phyloP scores from a whole-genome alignment of 768 basidiomycete genomes.

The Rossbeevera mucosa region DNA sequence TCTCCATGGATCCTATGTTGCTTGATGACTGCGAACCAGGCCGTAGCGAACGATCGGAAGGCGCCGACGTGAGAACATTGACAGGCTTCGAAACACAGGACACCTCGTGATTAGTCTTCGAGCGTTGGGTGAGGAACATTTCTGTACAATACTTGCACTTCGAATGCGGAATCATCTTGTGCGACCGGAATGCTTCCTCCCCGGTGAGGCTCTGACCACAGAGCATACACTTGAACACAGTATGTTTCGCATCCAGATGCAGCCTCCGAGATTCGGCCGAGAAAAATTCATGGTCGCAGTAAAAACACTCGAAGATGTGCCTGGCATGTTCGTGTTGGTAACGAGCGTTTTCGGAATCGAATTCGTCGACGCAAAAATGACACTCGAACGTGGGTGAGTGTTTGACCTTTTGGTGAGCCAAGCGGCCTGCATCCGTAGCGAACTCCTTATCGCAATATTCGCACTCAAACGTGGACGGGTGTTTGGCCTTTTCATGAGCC shows the following conservation, averaged over 20 bases:
- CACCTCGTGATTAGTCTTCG: conserved; percentile 5
- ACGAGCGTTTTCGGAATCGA: conserved; percentile 1
- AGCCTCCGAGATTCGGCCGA: conserved; percentile 1
- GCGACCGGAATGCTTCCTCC: neutral
- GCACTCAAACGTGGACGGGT: conserved; percentile 9
- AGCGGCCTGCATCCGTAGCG: neutral
- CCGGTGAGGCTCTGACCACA: neutral
- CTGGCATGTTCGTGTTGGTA: conserved; percentile 9
- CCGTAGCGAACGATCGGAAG: neutral
- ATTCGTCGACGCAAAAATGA: conserved; percentile 5
- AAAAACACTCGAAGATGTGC: conserved; percentile 12
- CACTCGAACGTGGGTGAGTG: conserved; percentile 10
- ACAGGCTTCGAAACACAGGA: conserved; percentile 4
- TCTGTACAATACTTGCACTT: conserved; percentile 5
- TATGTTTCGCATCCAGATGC: conserved; percentile 13
- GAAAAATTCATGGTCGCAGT: conserved; percentile 7
- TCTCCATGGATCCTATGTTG: neutral
- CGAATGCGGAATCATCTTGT: neutral
- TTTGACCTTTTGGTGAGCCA: conserved; percentile 6
- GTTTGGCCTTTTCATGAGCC: conserved; percentile 13
- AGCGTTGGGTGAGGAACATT: neutral
- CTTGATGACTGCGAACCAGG: neutral
- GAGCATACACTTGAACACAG: neutral
- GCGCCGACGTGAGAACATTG: neutral
- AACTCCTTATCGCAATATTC: conserved; percentile 7